Evolutionary conservation across 2,329 filamentous ascomycete genomes (phyloP).

Genomic region (Aureobasidium sp.): DNA sequence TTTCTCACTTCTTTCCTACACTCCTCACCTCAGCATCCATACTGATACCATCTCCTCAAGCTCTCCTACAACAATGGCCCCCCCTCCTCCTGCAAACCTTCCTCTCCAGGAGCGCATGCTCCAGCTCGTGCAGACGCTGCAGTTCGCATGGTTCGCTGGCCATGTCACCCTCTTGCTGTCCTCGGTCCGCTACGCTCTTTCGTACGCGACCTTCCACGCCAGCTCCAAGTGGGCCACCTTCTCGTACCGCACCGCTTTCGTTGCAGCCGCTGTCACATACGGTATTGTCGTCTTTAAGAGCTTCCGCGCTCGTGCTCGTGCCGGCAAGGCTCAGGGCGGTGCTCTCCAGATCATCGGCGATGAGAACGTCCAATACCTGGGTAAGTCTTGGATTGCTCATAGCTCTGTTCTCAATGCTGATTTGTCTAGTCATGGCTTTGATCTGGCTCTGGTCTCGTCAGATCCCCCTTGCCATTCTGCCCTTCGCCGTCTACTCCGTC

Average conservation of each 20-base stretch:
- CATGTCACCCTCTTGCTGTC: conserved; percentile 80
- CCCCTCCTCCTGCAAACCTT: conserved; percentile 19
- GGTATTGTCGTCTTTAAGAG: conserved; percentile 99
- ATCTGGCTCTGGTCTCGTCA: conserved; percentile 92
- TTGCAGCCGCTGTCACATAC: conserved; percentile 86
- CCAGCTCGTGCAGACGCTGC: conserved; percentile 72
- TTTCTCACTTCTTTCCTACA: not conserved
- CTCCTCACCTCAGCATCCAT: not conserved
- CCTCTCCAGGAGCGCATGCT: conserved; percentile 22
- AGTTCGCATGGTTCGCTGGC: conserved; percentile 68
- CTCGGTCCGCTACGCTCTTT: conserved; percentile 75
- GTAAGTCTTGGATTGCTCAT: conserved; percentile 49
- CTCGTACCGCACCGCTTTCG: conserved; percentile 83
- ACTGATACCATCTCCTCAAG: conserved; percentile 5
- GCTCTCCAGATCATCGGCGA: conserved; percentile 65
- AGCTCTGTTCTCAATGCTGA: conserved; percentile 18
- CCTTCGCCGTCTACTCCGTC: conserved; percentile 93
- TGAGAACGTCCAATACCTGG: conserved; percentile 96
- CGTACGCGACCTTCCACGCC: conserved; percentile 84
- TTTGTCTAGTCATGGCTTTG: conserved; percentile 69
- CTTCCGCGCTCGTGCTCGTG: conserved; percentile 75
- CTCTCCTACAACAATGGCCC: conserved; percentile 21
- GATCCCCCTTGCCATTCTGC: conserved; percentile 81
- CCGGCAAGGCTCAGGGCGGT: conserved; percentile 56
- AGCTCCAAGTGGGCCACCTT: conserved; percentile 69